Evolutionary conservation across 2,329 filamentous ascomycete species (phyloP).

Genomic region (Ceratocystis lukuohia): DNA sequence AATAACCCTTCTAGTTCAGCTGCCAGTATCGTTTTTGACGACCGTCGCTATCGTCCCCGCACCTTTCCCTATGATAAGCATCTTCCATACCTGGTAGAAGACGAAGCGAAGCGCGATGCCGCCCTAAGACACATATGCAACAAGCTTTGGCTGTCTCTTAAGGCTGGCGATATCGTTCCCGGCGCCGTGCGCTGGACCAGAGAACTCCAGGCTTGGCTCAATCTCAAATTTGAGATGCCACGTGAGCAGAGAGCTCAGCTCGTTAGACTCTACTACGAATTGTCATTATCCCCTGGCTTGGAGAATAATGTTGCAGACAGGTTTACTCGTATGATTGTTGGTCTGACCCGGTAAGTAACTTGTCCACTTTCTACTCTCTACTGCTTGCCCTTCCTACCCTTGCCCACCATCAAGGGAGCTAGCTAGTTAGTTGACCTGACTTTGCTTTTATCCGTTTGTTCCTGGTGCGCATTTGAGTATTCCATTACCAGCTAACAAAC

Average conservation of each 20-base stretch:
- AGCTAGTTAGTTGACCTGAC: neutral
- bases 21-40: constrained; percentile 8
- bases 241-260: constrained; percentile 70
- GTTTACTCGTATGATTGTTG: constrained; percentile 93
- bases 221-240: constrained; percentile 93
- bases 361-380: neutral
- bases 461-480: neutral
- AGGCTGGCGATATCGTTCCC: constrained; percentile 84
- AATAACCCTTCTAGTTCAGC: neutral
- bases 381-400: neutral
- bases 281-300: constrained; percentile 77
- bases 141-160: constrained; percentile 81
- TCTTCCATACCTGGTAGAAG: constrained; percentile 79
- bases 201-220: constrained; percentile 88
- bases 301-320: constrained; percentile 71
- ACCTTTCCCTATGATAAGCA: constrained; percentile 89
- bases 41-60: constrained; percentile 57
- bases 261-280: constrained; percentile 85
- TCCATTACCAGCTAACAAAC: neutral
- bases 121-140: constrained; percentile 81
- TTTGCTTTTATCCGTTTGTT: neutral
- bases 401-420: neutral
- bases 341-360: constrained; percentile 68
- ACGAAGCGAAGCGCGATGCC: constrained; percentile 59
- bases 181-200: constrained; percentile 94